Evolutionary conservation across 106 monocot species (phyloP).

Genomic region (Acanthochlamys bracteata): DNA sequence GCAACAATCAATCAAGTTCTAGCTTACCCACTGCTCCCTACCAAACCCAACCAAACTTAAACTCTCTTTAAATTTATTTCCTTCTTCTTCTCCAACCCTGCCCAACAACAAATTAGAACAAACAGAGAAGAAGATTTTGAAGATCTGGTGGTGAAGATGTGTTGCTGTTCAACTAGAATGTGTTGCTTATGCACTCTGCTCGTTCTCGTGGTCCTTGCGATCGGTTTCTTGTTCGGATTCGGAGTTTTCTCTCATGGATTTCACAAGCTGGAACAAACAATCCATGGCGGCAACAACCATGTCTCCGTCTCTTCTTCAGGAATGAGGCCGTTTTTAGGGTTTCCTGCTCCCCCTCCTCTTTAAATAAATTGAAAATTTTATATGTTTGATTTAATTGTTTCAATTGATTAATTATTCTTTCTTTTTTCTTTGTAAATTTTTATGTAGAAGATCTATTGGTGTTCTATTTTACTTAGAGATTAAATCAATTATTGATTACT

Average conservation of each 20-base stretch:
- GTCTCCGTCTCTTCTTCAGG: background rate
- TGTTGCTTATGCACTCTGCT: slow-evolving; percentile 82
- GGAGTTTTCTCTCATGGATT: slow-evolving; percentile 85
- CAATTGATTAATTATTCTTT: too few species aligned
- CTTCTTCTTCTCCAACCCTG: background rate
- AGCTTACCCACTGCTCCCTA: too few species aligned
- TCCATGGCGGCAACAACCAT: slow-evolving; percentile 23
- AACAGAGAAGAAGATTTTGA: background rate
- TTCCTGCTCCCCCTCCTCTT: slow-evolving; percentile 16
- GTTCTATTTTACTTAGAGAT: too few species aligned
- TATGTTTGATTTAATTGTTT: too few species aligned
- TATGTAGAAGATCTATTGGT: too few species aligned
- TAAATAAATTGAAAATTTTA: background rate
- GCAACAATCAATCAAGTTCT: too few species aligned
- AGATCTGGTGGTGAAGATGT: background rate
- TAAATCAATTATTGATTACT: too few species aligned
- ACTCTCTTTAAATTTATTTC: too few species aligned
- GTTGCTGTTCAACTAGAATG: slow-evolving; percentile 59
- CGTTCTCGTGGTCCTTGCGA: slow-evolving; percentile 37
- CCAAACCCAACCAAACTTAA: too few species aligned
- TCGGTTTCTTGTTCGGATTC: slow-evolving; percentile 90
- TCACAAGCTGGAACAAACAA: slow-evolving; percentile 56
- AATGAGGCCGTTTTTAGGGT: slow-evolving; percentile 29
- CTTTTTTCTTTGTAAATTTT: too few species aligned
- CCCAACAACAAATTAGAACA: background rate